phyloP scores from a whole-genome alignment of 257 asterid species.

The Buddleja alternifolia region DNA sequence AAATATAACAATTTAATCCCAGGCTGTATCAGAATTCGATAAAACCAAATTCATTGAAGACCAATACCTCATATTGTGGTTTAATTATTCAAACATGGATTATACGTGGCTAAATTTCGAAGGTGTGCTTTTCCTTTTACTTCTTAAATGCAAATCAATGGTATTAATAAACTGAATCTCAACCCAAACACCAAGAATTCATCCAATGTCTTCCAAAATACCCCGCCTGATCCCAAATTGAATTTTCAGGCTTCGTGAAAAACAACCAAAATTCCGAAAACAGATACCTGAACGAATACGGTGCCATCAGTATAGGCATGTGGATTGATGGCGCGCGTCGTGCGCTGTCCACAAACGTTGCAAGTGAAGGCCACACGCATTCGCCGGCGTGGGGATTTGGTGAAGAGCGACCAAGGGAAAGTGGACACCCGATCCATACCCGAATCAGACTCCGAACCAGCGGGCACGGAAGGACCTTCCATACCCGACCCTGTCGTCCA shows the following conservation, averaged over 20 bases:
- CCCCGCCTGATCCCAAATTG: background rate
- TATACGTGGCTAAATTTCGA: no score
- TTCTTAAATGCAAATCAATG: no score
- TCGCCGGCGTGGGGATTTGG: conserved; percentile 90
- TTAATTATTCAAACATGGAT: no score
- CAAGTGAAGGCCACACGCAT: conserved; percentile 97
- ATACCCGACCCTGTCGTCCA: conserved; percentile 97
- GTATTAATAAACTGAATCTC: no score
- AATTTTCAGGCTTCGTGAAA: background rate
- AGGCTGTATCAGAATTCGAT: background rate
- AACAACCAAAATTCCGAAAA: no score
- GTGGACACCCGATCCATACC: conserved; percentile 58
- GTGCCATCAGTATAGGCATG: conserved; percentile 99
- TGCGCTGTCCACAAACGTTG: conserved; percentile 94
- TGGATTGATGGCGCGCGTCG: conserved; percentile 96
- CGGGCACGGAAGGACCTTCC: conserved; percentile 86
- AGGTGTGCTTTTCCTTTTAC: no score
- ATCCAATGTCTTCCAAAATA: no score
- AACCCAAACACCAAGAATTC: no score
- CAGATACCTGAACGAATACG: conserved; percentile 86
- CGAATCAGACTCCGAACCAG: conserved; percentile 53
- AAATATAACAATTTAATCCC: background rate
- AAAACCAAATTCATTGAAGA: background rate
- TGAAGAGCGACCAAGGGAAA: conserved; percentile 96
- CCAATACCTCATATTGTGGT: background rate